These are phyloP conservation scores for Spathaspora hagerdaliae DNA, from an alignment of 805 yeast species.

Conservation along the genomic window DNA sequence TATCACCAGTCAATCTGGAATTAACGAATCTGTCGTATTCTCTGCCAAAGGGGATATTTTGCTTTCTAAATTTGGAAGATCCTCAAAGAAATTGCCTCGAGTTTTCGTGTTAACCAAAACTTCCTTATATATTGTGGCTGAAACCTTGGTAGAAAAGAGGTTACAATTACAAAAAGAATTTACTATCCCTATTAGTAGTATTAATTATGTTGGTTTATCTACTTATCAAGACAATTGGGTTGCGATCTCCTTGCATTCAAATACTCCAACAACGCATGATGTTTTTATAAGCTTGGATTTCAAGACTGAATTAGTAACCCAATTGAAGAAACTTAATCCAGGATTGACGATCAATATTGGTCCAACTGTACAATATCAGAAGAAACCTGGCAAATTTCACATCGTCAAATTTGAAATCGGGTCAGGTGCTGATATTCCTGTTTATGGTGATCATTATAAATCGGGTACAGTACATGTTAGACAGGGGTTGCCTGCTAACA, in stretches of 20 bases:
- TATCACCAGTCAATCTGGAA: slow-evolving; percentile 63
- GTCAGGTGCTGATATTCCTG: slow-evolving; percentile 52
- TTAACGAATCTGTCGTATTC: slow-evolving; percentile 67
- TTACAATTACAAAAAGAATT: slow-evolving; percentile 59
- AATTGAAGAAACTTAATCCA: slow-evolving; percentile 58
- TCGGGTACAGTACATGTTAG: slow-evolving; percentile 82
- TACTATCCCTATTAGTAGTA: slow-evolving; percentile 53
- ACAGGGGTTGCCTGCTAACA: slow-evolving; percentile 70
- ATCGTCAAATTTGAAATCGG: slow-evolving; percentile 66
- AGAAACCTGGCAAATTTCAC: slow-evolving; percentile 85
- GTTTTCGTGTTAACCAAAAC: slow-evolving; percentile 65
- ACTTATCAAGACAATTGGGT: slow-evolving; percentile 90
- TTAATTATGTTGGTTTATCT: slow-evolving; percentile 65
- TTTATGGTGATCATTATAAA: slow-evolving; percentile 71
- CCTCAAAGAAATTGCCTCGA: slow-evolving; percentile 74
- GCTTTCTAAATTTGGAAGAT: slow-evolving; percentile 86
- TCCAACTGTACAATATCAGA: slow-evolving; percentile 73
- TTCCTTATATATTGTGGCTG: slow-evolving; percentile 67
- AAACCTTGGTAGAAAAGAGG: slow-evolving; percentile 59
- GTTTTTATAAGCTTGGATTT: slow-evolving; percentile 73
- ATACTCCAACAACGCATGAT: slow-evolving; percentile 63
- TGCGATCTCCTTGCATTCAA: slow-evolving; percentile 52
- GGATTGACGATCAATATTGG: slow-evolving; percentile 63
- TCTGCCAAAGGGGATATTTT: slow-evolving; percentile 80
- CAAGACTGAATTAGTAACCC: slow-evolving; percentile 85